Conservation (phyloP, 306 rosid genomes). For the Malus fusca region DNA sequence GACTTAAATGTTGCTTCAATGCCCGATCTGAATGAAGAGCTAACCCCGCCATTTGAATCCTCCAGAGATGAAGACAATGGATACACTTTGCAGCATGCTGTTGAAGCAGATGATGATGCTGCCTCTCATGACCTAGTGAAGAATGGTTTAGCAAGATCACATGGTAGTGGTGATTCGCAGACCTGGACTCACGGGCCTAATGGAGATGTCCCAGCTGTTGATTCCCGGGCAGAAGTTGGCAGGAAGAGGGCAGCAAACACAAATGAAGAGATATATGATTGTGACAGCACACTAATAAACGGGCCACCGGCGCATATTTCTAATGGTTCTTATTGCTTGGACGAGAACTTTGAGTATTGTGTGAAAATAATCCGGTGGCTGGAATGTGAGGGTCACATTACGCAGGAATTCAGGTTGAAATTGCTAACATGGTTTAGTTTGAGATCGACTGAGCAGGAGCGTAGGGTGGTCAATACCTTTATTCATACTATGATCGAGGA, state of each 20-base stretch:
- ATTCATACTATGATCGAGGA: slow-evolving; percentile 94
- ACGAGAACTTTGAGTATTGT: slow-evolving; percentile 91
- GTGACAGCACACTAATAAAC: slow-evolving; percentile 92
- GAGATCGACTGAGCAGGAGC: slow-evolving; percentile 96
- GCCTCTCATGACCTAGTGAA: slow-evolving; percentile 76
- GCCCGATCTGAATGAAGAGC: slow-evolving; percentile 94
- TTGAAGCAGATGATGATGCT: slow-evolving; percentile 89
- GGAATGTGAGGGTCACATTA: slow-evolving; percentile 91
- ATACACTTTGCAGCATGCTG: slow-evolving; percentile 83
- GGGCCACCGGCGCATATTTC: slow-evolving; percentile 61
- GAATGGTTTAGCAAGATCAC: slow-evolving; percentile 65
- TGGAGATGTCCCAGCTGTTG: slow-evolving; percentile 81
- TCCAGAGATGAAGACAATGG: slow-evolving; percentile 87
- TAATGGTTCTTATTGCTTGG: slow-evolving; percentile 65
- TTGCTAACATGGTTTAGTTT: slow-evolving; percentile 98
- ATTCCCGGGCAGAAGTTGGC: slow-evolving; percentile 53
- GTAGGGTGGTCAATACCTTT: slow-evolving; percentile 95
- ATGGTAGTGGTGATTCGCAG: slow-evolving; percentile 93
- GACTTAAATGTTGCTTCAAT: slow-evolving; percentile 85
- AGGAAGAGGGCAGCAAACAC: slow-evolving; percentile 66
- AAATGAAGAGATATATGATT: slow-evolving; percentile 76
- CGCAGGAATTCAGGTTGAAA: slow-evolving; percentile 85
- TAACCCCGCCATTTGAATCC: slow-evolving; percentile 91
- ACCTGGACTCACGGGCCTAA: slow-evolving; percentile 62
- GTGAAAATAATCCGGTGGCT: slow-evolving; percentile 97